These are phyloP conservation scores for Oehlia diaphana DNA, from an alignment of 192 early-diverging fungal genomes.

Conservation along the genomic window DNA sequence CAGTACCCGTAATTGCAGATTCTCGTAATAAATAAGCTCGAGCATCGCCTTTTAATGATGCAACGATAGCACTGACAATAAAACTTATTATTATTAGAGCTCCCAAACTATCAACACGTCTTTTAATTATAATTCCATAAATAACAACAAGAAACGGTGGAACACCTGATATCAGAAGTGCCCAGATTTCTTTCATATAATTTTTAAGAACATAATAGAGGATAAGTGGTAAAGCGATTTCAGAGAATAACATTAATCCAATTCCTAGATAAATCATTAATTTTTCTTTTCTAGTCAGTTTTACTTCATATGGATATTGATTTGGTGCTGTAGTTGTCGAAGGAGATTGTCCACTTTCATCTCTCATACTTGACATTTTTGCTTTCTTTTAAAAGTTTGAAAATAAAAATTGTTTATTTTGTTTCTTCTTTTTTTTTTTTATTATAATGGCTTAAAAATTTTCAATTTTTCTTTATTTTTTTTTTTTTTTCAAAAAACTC, in stretches of 20 bases:
- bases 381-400: too few species aligned
- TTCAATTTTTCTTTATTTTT: too few species aligned
- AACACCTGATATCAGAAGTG: constrained; percentile 41
- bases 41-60: constrained; percentile 43
- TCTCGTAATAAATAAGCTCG: constrained; percentile 46
- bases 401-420: too few species aligned
- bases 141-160: constrained; percentile 39
- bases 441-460: too few species aligned
- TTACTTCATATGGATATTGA: too few species aligned
- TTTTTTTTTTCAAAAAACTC: too few species aligned
- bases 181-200: constrained; percentile 33
- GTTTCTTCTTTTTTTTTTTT: too few species aligned
- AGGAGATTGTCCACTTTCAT: too few species aligned
- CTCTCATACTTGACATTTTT: too few species aligned
- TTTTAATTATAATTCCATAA: constrained; percentile 32
- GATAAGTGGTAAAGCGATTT: not conserved
- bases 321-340: too few species aligned
- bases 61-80: constrained; percentile 40
- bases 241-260: not conserved
- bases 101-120: constrained; percentile 38
- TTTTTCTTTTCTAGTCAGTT: too few species aligned
- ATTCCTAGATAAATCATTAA: too few species aligned
- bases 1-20: constrained; percentile 42
- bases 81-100: constrained; percentile 41
- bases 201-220: constrained; percentile 35